Evolutionary conservation across 2,329 filamentous ascomycete genomes (phyloP), one percentile per base, ranked within the genome.

Genomic region (Ambrosiella cleistominuta): DNA sequence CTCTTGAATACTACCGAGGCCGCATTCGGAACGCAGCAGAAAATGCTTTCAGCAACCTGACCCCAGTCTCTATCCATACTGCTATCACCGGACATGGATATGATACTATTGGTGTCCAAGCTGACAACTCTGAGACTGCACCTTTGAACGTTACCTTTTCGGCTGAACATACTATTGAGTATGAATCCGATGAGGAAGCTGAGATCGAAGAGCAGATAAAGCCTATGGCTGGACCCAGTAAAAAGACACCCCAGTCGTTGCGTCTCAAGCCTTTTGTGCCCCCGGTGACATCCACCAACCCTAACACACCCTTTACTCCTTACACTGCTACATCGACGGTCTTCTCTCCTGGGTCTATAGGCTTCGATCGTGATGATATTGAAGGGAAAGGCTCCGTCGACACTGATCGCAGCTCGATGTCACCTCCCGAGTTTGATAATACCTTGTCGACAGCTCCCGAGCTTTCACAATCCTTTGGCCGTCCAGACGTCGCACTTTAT

Each of bases 1-100:
- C 77, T 11, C 65, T 79, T 8, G 70, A 73, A 63, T 66, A 74
- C 65, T 69, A 75, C 62, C 65, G 78, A 60, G 65, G 71, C 70
- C 7, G 68, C 65, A 37, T 74, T 72, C 47, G 66, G 65, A 3
- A 68, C 69, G 56, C 56, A 40, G 69, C 67, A 0, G 67, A 69
- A 7, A 70, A 81, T 39, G 71, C 75, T 55, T 65, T 82, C 47
- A 69, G 66, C 12, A 72, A 54, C 19, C 15, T 47, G 7, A 42
- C 58, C 11, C 15, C 56, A 8, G 49, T 55, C 13, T 51, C 42
- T 6, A 17, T 57, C 45, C 50, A 58, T 50, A 38, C 58, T n/a
- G 56, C 59, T 9, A 44, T 50, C 7, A 61, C 59, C 1, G 59
- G 59, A 27, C 59, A 53, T 12, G 54, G 44, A 7, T 61, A 61